phyloP scores from a whole-genome alignment of 2,329 filamentous ascomycete species.

The Microsporum audouinii region DNA sequence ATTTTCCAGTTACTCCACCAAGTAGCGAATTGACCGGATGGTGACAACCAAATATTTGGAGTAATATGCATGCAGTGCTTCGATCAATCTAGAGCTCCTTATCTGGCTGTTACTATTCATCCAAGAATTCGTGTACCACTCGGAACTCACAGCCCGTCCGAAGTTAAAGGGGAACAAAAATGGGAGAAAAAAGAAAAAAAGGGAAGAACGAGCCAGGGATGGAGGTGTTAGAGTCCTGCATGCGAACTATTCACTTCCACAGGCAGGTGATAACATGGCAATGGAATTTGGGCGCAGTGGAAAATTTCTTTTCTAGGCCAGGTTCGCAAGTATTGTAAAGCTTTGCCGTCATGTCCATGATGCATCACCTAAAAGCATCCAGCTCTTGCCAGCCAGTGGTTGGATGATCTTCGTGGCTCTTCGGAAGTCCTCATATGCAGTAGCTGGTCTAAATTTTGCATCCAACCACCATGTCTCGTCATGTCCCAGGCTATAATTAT shows the following conservation, averaged over 20 bases:
- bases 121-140: background rate
- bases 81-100: background rate
- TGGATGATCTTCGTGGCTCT: background rate
- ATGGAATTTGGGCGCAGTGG: background rate
- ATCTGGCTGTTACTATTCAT: background rate
- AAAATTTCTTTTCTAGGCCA: background rate
- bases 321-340: background rate
- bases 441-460: background rate
- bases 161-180: background rate
- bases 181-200: background rate
- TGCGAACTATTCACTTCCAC: background rate
- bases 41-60: background rate
- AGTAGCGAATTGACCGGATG: background rate
- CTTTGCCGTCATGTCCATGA: background rate
- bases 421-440: background rate
- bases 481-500: background rate
- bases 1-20: background rate
- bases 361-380: background rate
- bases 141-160: background rate
- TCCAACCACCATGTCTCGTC: background rate
- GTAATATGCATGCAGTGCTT: background rate
- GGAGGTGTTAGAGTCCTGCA: background rate
- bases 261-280: background rate
- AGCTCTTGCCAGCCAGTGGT: background rate
- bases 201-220: background rate